Conservation (phyloP, 1,139 yeast species). For the Kodamaea suecica region DNA sequence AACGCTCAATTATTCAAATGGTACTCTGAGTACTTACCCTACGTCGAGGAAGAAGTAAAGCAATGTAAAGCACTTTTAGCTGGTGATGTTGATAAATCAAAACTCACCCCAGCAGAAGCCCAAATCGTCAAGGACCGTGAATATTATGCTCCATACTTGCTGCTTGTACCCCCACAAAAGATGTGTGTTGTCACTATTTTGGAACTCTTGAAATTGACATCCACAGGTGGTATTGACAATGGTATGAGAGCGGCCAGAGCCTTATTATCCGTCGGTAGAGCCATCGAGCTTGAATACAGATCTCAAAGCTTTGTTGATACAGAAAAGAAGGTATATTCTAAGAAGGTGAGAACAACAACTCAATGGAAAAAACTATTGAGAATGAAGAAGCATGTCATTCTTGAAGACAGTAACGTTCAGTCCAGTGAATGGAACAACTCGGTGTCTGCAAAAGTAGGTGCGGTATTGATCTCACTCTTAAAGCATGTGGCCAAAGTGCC, state of each 20-base stretch:
- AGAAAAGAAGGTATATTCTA: constrained; percentile 50
- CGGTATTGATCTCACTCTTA: constrained; percentile 69
- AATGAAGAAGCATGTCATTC: constrained; percentile 29
- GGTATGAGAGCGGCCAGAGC: constrained; percentile 88
- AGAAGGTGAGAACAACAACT: constrained; percentile 25
- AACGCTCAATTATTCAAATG: constrained; percentile 80
- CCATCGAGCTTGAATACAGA: constrained; percentile 80
- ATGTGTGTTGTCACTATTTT: constrained; percentile 81
- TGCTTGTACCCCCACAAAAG: constrained; percentile 70
- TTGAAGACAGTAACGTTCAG: constrained; percentile 19
- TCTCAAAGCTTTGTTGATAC: constrained; percentile 59
- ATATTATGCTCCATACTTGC: constrained; percentile 76
- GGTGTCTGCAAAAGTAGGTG: constrained; percentile 77
- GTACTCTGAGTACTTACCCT: constrained; percentile 66
- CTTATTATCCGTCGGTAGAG: constrained; percentile 75
- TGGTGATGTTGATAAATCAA: constrained; percentile 17
- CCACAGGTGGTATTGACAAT: constrained; percentile 74
- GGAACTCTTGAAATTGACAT: constrained; percentile 70
- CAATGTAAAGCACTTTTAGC: constrained; percentile 39
- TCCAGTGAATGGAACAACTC: constrained; percentile 44
- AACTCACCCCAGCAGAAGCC: constrained; percentile 26
- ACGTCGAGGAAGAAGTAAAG: constrained; percentile 61
- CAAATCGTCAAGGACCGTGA: constrained; percentile 49
- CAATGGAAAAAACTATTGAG: constrained; percentile 46
- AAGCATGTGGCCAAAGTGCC: constrained; percentile 80